A percentile compares a stretch with the other conserved stretches of the same genome.
Evolutionary conservation across 805 yeast species (phyloP).

Genomic region (Metschnikowia lachancei): DNA sequence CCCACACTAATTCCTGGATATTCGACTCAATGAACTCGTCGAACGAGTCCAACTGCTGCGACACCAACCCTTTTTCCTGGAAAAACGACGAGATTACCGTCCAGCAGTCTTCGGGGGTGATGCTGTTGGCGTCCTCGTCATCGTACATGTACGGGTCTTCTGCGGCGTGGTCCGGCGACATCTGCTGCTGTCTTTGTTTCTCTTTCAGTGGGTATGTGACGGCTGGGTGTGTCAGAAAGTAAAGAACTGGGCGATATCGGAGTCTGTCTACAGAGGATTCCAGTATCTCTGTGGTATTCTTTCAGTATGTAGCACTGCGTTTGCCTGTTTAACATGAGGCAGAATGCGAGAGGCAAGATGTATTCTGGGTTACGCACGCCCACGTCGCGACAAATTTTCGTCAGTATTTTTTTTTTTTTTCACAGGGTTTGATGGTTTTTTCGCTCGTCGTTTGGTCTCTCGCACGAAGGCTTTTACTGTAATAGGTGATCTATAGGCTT

Average conservation of each 20-base stretch:
- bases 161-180: conserved; percentile 22
- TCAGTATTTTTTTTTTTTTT: background rate
- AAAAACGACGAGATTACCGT: conserved; percentile 94
- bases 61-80: conserved; percentile 93
- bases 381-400: conserved; percentile 5
- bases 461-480: background rate
- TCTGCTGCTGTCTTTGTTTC: conserved; percentile 1
- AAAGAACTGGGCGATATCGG: background rate
- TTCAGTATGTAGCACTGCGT: too few species aligned
- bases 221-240: conserved; percentile 1
- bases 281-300: background rate
- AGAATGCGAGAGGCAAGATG: conserved; percentile 1
- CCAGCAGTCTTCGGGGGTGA: conserved; percentile 99
- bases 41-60: conserved; percentile 97
- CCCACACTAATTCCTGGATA: conserved; percentile 94
- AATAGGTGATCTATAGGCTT: too few species aligned
- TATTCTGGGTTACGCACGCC: conserved; percentile 12
- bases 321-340: too few species aligned
- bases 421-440: background rate
- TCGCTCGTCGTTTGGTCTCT: background rate
- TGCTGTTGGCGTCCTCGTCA: conserved; percentile 57
- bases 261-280: background rate
- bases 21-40: conserved; percentile 97
- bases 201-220: background rate
- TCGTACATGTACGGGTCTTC: conserved; percentile 65